Evolutionary conservation across 345 rosid species (phyloP).

Genomic region (Microcos paniculata): DNA sequence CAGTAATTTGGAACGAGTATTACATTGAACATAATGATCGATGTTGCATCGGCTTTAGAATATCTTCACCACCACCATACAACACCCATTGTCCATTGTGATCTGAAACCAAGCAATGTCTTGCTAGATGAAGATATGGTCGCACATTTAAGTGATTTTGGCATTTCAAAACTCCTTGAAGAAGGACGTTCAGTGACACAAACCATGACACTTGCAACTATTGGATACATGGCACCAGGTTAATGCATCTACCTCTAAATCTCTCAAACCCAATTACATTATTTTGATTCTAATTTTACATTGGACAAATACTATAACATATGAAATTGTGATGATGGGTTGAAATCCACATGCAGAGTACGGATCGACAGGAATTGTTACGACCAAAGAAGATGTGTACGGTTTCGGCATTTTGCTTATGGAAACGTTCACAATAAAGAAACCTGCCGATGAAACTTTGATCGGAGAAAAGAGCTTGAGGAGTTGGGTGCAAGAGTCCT

Average conservation of each 20-base stretch:
- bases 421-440: neutral
- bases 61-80: neutral
- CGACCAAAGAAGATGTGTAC: neutral
- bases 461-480: conserved; percentile 2
- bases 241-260: neutral
- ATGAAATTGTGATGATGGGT: too few species aligned
- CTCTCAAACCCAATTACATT: too few species aligned
- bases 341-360: neutral
- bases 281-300: too few species aligned
- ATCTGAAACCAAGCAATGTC: conserved; percentile 7
- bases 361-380: neutral
- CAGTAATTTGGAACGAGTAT: too few species aligned
- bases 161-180: conserved; percentile 6
- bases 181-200: neutral
- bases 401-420: conserved; percentile 5
- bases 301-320: too few species aligned
- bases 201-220: neutral
- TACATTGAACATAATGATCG: conserved; percentile 10
- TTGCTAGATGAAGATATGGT: conserved; percentile 6
- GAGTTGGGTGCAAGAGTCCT: neutral
- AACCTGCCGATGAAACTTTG: conserved; percentile 1
- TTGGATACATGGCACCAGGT: conserved; percentile 20
- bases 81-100: neutral
- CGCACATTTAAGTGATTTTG: conserved; percentile 9
- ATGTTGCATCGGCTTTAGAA: conserved; percentile 1